A percentile compares a stretch with the other conserved stretches of the same genome.
Evolutionary conservation across 2,329 filamentous ascomycete genomes (phyloP).

Genomic region (Pyricularia grisea): DNA sequence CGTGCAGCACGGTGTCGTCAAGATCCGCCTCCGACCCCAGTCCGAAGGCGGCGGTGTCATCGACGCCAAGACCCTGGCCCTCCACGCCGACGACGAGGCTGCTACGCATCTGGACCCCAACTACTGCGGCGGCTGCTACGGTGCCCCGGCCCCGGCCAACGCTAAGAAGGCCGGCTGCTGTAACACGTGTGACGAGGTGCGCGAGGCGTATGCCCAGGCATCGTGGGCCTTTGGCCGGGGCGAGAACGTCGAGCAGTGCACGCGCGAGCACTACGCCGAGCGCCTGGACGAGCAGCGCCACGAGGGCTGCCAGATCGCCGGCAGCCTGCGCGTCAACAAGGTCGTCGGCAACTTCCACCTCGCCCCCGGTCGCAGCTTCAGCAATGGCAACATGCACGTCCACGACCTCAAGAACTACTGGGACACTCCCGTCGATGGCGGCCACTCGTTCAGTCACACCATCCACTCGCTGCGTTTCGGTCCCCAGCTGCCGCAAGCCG

Average conservation of each 20-base stretch:
- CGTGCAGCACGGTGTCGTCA: slow-evolving; percentile 84
- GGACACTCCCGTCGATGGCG: slow-evolving; percentile 55
- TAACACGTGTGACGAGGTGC: slow-evolving; percentile 93
- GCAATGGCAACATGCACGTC: slow-evolving; percentile 92
- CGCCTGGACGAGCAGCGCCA: slow-evolving; percentile 77
- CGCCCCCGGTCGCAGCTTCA: slow-evolving; percentile 91
- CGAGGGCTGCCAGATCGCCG: slow-evolving; percentile 92
- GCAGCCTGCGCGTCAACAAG: slow-evolving; percentile 90
- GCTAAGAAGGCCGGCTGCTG: slow-evolving; percentile 83
- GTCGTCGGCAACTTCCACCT: slow-evolving; percentile 98
- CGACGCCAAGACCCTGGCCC: slow-evolving; percentile 56
- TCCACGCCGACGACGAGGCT: slow-evolving; percentile 60
- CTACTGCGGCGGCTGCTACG: slow-evolving; percentile 93
- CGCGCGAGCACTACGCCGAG: slow-evolving; percentile 87
- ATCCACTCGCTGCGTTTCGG: slow-evolving; percentile 90
- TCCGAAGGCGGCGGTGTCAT: slow-evolving; percentile 69
- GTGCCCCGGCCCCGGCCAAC: slow-evolving; percentile 62
- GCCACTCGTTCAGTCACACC: slow-evolving; percentile 81
- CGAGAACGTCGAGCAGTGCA: slow-evolving; percentile 89
- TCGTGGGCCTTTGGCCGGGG: slow-evolving; percentile 93
- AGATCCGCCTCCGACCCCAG: slow-evolving; percentile 68
- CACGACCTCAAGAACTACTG: slow-evolving; percentile 97
- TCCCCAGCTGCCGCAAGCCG: slow-evolving; percentile 71
- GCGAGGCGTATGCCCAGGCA: slow-evolving; percentile 81
- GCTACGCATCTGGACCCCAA: slow-evolving; percentile 75